A percentile compares a stretch with the other conserved stretches of the same genome.
Evolutionary conservation across 257 asterid genomes (phyloP).

Genomic region (Solanum medicagineum): DNA sequence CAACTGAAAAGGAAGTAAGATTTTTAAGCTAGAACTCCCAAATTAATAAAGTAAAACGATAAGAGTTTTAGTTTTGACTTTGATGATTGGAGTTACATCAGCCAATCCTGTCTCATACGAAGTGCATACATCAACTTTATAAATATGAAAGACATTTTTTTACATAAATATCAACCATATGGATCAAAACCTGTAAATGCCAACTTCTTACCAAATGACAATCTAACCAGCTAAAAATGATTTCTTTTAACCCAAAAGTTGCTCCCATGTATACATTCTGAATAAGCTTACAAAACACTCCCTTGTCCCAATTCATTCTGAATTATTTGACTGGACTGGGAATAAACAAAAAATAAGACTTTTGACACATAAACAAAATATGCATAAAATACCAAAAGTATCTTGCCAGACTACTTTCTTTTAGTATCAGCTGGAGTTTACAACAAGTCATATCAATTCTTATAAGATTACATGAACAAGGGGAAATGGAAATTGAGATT

Average conservation of each 20-base stretch:
- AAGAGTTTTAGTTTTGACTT: background rate
- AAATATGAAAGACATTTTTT: background rate
- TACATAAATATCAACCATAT: background rate
- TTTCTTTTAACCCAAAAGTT: background rate
- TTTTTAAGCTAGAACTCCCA: background rate
- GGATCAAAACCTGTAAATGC: background rate
- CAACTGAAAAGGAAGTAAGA: slow-evolving; percentile 33
- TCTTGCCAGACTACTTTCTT: background rate
- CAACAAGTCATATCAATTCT: background rate
- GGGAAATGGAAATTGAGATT: background rate
- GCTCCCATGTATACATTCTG: background rate
- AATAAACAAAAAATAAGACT: background rate
- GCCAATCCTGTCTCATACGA: background rate
- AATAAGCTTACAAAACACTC: background rate
- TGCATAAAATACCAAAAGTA: background rate
- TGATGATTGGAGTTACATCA: background rate
- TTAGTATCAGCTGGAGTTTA: background rate
- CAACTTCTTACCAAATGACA: background rate
- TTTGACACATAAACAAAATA: background rate
- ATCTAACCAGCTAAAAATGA: background rate
- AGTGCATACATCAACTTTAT: background rate
- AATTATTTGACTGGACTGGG: background rate
- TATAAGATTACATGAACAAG: background rate
- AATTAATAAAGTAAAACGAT: background rate
- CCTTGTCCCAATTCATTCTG: background rate